Evolutionary conservation across 306 rosid genomes (phyloP).

Genomic region (Echinosophora koreensis): DNA sequence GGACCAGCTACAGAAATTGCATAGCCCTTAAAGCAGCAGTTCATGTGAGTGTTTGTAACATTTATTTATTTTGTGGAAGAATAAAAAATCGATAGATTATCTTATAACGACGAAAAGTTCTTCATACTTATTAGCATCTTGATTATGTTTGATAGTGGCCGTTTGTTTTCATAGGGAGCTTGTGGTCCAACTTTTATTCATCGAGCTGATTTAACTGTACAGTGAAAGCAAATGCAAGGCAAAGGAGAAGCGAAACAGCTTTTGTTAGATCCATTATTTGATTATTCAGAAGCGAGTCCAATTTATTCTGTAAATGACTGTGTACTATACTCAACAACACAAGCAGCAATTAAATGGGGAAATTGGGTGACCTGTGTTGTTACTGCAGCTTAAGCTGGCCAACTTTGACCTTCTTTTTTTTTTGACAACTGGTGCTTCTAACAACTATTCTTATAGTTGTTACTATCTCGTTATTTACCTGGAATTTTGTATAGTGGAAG

Average conservation of each 20-base stretch:
- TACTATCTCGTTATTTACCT: slow-evolving; percentile 12
- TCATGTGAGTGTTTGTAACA: slow-evolving; percentile 44
- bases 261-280: slow-evolving; percentile 41
- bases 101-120: slow-evolving; percentile 7
- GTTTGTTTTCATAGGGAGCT: slow-evolving; percentile 37
- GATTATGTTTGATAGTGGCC: slow-evolving; percentile 36
- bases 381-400: slow-evolving; percentile 30
- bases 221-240: slow-evolving; percentile 48
- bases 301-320: slow-evolving; percentile 44
- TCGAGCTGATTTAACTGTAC: slow-evolving; percentile 48
- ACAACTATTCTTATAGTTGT: slow-evolving; percentile 33
- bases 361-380: slow-evolving; percentile 25
- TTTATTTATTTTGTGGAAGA: slow-evolving; percentile 1
- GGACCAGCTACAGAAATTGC: slow-evolving; percentile 69
- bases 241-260: slow-evolving; percentile 29
- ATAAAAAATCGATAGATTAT: background rate
- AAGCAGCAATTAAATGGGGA: slow-evolving; percentile 34
- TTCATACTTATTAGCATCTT: slow-evolving; percentile 20
- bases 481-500: slow-evolving; percentile 40
- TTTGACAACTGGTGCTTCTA: slow-evolving; percentile 27
- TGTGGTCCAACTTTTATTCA: slow-evolving; percentile 37
- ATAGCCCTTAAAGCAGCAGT: slow-evolving; percentile 58
- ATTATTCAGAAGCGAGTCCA: slow-evolving; percentile 37
- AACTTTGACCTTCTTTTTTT: no score
- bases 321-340: slow-evolving; percentile 32